Evolutionary conservation across 176 grass and related monocot genomes (phyloP), one percentile per base, ranked within the genome.

Genomic region (Alloteropsis semialata): DNA sequence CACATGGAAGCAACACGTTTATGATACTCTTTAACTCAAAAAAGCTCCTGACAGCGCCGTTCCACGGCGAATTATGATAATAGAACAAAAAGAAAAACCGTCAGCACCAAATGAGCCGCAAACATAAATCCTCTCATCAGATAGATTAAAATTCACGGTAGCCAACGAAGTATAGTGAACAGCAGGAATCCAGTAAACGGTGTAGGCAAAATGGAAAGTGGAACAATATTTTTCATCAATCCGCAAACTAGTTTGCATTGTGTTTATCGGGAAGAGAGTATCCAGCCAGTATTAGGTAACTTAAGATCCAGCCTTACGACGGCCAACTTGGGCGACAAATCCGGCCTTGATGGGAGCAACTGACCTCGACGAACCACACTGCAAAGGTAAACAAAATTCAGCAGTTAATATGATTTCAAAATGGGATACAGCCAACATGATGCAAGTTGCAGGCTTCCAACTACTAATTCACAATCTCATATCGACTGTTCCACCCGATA

Each of bases 311-410:
- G 89, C 89, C 85, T 96, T 99, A 62, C 93, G 93, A 39, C 91
- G 91, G 12, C 85, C 97, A 3, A 99, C 89, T 33, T 91, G 93
- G 12, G 97, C 97, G 33, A 99, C 89, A 28, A 96, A 99, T 70
- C 97, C 91, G 94, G 97, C 87, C 81, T 94, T 99, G 82, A 99
- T 99, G 34, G 97, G 90, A 64, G 91, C 91, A 61, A 99, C 97
- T 19, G 97, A 94, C 69, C 97, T 90, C 24, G 97, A 89, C 17
- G 97, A 99, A 70, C 97, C 97, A 81, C 97, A 99, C 97, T 96
- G 89, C n/a, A 81, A 81, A 28, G 46, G 12, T 43, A 72, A 51
- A 84, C 12, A 76, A 36, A 36, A 76, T 63, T 5, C 9, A 27
- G 3, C 38, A 62, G 71, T 85, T 76, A 81, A 33, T 33, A 46